Percentiles rank a stretch among this genome's conserved stretches.
Evolutionary conservation across 1,284 basidiomycete genomes (phyloP).

Genomic region (Heterobasidion parviporum): DNA sequence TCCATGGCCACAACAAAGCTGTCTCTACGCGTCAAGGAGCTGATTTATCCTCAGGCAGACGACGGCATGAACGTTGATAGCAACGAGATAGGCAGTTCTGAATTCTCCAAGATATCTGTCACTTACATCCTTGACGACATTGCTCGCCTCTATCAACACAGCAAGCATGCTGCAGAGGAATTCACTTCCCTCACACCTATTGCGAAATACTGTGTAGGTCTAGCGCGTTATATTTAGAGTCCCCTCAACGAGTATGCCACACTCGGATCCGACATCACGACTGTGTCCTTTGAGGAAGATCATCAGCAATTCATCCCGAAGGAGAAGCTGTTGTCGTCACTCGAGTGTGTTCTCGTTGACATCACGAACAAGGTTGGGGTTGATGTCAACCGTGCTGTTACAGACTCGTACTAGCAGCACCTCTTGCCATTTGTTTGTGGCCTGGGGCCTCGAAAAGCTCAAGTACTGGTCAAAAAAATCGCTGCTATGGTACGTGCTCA

Average conservation of each 20-base stretch:
- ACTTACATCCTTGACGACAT: constrained; percentile 89
- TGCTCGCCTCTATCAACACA: constrained; percentile 91
- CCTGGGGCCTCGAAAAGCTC: constrained; percentile 92
- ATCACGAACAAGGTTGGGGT: constrained; percentile 90
- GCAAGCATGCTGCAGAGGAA: constrained; percentile 79
- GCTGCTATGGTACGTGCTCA: constrained; percentile 48
- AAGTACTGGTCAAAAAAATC: constrained; percentile 80
- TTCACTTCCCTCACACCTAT: constrained; percentile 75
- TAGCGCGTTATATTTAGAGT: constrained; percentile 91
- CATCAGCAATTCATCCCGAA: constrained; percentile 81
- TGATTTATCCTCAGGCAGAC: constrained; percentile 19
- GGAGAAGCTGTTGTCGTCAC: constrained; percentile 75
- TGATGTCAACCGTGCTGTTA: constrained; percentile 89
- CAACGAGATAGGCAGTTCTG: constrained; percentile 3
- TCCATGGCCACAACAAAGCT: constrained; percentile 76
- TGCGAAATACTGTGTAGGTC: constrained; percentile 90
- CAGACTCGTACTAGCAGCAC: constrained; percentile 81
- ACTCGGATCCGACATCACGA: constrained; percentile 73
- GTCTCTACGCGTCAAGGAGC: constrained; percentile 55
- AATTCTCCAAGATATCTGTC: constrained; percentile 34
- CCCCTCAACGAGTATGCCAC: constrained; percentile 93
- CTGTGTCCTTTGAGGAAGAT: constrained; percentile 77
- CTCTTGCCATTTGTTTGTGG: constrained; percentile 91
- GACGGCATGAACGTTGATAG: constrained; percentile 11
- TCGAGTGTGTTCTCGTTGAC: constrained; percentile 88